These are phyloP conservation scores for Alternaria consortialis DNA, from an alignment of 2,329 filamentous ascomycete species.

Conservation along the genomic window DNA sequence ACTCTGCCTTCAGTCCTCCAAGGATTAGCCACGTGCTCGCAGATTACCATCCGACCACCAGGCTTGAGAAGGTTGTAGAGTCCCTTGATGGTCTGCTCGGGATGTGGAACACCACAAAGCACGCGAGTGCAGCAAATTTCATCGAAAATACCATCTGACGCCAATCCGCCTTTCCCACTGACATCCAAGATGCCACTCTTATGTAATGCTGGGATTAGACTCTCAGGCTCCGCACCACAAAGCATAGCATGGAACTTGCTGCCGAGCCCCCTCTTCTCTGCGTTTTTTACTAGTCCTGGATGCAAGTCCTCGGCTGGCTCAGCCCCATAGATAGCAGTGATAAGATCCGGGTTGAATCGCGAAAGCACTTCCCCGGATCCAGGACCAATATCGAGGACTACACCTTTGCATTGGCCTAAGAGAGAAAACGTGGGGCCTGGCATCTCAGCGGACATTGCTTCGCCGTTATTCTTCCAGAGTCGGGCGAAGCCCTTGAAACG, in stretches of 20 bases:
- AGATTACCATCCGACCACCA: constrained; percentile 63
- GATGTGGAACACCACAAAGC: constrained; percentile 63
- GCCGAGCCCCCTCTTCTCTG: constrained; percentile 52
- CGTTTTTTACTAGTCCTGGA: constrained; percentile 52
- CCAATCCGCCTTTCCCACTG: constrained; percentile 30
- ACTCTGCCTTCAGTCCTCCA: constrained; percentile 59
- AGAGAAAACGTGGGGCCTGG: constrained; percentile 42
- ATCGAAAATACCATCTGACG: constrained; percentile 59
- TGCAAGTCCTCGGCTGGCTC: constrained; percentile 63
- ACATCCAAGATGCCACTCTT: constrained; percentile 53
- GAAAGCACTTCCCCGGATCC: constrained; percentile 62
- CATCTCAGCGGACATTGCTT: constrained; percentile 50
- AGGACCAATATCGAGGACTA: constrained; percentile 56
- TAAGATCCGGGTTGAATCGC: constrained; percentile 54
- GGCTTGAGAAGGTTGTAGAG: constrained; percentile 63
- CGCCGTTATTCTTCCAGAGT: constrained; percentile 48
- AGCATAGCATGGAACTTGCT: constrained; percentile 61
- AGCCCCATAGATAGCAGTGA: constrained; percentile 62
- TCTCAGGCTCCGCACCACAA: constrained; percentile 58
- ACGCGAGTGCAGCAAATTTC: constrained; percentile 64
- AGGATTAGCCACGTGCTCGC: constrained; percentile 65
- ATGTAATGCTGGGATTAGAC: constrained; percentile 56
- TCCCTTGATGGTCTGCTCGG: constrained; percentile 55
- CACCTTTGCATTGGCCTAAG: constrained; percentile 38
- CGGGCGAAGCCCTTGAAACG: constrained; percentile 47